Evolutionary conservation across 2,329 filamentous ascomycete genomes (phyloP).

Genomic region (Aspergillus viridinutans): DNA sequence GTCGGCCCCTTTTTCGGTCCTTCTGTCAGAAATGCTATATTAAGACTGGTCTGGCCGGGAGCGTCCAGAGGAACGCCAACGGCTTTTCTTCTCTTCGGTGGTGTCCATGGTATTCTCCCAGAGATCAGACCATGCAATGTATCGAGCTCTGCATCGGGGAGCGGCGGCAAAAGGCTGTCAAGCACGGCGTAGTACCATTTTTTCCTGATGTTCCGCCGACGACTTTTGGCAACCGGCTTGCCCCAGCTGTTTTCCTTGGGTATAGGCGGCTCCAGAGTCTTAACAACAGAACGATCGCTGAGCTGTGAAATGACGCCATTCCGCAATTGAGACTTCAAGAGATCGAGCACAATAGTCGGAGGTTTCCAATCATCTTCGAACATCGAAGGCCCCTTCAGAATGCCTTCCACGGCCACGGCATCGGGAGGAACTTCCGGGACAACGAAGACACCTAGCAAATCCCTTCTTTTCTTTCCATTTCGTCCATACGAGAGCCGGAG

Average conservation of each 20-base stretch:
- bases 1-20: conserved; percentile 36
- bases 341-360: conserved; percentile 25
- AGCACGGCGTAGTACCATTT: conserved; percentile 35
- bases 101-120: conserved; percentile 29
- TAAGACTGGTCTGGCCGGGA: conserved; percentile 4
- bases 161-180: conserved; percentile 33
- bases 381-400: conserved; percentile 13
- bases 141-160: conserved; percentile 34
- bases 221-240: conserved; percentile 24
- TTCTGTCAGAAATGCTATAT: conserved; percentile 28
- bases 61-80: neutral
- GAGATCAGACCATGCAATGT: conserved; percentile 31
- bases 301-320: conserved; percentile 23
- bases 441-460: conserved; percentile 41
- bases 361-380: conserved; percentile 34
- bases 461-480: conserved; percentile 48
- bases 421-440: conserved; percentile 21
- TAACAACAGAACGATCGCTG: conserved; percentile 22
- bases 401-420: conserved; percentile 15
- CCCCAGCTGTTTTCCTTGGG: conserved; percentile 36
- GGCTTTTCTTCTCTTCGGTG: conserved; percentile 23
- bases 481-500: conserved; percentile 56
- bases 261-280: conserved; percentile 25
- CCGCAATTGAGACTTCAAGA: conserved; percentile 33
- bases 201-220: conserved; percentile 32